These are phyloP conservation scores for Leccinum boreale DNA, from an alignment of 768 basidiomycete genomes.

Conservation along the genomic window DNA sequence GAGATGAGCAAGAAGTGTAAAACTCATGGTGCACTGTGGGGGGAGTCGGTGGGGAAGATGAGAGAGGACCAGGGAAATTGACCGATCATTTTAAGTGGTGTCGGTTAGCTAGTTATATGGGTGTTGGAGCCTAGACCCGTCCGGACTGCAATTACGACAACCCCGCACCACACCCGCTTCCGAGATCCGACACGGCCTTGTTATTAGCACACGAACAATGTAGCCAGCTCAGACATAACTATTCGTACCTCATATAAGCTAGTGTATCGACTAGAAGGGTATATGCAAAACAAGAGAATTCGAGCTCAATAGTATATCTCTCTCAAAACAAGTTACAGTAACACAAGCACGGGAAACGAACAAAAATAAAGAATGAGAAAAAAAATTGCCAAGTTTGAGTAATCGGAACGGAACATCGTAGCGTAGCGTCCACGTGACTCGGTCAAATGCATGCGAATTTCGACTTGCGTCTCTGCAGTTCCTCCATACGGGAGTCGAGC, in stretches of 20 bases:
- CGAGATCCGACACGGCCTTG: slow-evolving; percentile 15
- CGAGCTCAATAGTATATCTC: slow-evolving; percentile 18
- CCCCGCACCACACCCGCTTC: slow-evolving; percentile 5
- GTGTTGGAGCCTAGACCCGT: slow-evolving; percentile 5
- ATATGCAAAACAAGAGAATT: slow-evolving; percentile 27
- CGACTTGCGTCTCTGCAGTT: slow-evolving; percentile 78
- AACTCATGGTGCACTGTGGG: slow-evolving; percentile 25
- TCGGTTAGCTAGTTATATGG: neutral
- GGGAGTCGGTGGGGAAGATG: slow-evolving; percentile 12
- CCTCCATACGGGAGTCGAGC: slow-evolving; percentile 85
- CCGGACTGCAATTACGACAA: neutral
- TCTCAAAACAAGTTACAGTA: slow-evolving; percentile 28
- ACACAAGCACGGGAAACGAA: slow-evolving; percentile 25
- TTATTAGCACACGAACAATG: slow-evolving; percentile 25
- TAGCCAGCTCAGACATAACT: slow-evolving; percentile 20
- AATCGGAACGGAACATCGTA: slow-evolving; percentile 5
- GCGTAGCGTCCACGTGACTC: neutral
- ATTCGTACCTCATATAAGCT: slow-evolving; percentile 31
- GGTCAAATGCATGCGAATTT: slow-evolving; percentile 86
- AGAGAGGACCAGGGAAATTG: slow-evolving; percentile 14
- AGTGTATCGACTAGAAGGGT: slow-evolving; percentile 24
- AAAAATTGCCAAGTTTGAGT: neutral
- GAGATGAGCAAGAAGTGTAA: slow-evolving; percentile 27
- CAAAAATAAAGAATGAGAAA: slow-evolving; percentile 7
- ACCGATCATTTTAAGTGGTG: slow-evolving; percentile 19